Conservation (phyloP, 106 monocot species). For the Amphibolis antarctica region DNA sequence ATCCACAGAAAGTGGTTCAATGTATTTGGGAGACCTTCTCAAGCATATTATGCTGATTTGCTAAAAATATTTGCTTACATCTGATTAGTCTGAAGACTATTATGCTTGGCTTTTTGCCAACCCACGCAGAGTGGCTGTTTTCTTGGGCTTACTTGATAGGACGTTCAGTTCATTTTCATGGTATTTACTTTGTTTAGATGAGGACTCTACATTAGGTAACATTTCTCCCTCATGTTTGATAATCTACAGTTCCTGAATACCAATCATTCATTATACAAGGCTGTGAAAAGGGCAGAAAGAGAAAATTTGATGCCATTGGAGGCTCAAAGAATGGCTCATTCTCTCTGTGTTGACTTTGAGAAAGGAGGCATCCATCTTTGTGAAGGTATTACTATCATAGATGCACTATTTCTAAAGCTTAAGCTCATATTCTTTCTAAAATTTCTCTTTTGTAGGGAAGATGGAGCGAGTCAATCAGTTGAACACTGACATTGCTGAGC, state of each 20-base stretch:
- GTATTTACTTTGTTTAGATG: background rate
- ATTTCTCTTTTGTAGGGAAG: conserved; percentile 38
- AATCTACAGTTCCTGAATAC: conserved; percentile 67
- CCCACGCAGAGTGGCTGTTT: too few species aligned
- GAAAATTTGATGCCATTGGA: conserved; percentile 45
- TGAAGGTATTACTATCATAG: conserved; percentile 24
- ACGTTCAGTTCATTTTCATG: background rate
- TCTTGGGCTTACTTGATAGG: too few species aligned
- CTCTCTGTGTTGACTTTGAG: conserved; percentile 79
- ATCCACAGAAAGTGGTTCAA: too few species aligned
- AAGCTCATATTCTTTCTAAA: conserved; percentile 6
- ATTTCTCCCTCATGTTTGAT: background rate
- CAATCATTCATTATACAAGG: conserved; percentile 60
- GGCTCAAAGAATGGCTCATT: conserved; percentile 60
- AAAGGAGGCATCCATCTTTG: conserved; percentile 91
- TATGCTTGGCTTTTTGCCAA: too few species aligned
- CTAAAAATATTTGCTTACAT: too few species aligned
- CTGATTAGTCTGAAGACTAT: too few species aligned
- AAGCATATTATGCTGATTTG: too few species aligned
- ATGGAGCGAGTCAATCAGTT: conserved; percentile 63
- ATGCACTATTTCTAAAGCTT: background rate
- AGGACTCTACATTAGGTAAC: background rate
- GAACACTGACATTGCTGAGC: conserved; percentile 56
- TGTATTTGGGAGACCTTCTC: too few species aligned
- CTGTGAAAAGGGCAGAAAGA: conserved; percentile 43